Evolutionary conservation across 768 basidiomycete species (phyloP), one percentile per base, ranked within the genome.

Genomic region (Solioccasus polychromus): DNA sequence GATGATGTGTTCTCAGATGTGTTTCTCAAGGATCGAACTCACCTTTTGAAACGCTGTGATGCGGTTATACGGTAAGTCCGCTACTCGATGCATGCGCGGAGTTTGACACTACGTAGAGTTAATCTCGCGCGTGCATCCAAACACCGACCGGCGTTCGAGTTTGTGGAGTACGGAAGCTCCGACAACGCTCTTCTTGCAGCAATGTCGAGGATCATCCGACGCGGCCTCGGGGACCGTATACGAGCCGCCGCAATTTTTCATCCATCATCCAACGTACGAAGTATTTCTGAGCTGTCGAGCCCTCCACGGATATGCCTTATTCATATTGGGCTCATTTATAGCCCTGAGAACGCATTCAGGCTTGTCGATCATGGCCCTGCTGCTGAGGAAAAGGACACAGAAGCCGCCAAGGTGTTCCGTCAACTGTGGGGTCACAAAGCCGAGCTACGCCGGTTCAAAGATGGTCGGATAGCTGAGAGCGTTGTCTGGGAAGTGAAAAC

Each of bases 401-500:
- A 70, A 9, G 72, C 66, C 5, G 71, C 76, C 0, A 67, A 76
- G 35, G 73, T 71, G 3, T 99, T 96, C 74, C 80, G 85, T 19
- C 76, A 80, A 5, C 71, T 98, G 53, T 99, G 96, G 96, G 95
- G 94, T 0, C 71, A 79, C 30, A 95, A 92, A 64, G 84, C 93
- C 0, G 95, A 98, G 60, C 71, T 97, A 15, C 78, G 96, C 6
- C 79, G 94, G 30, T 99, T 99, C 74, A 94, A 97, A 65, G 94
- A 99, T 57, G 95, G 95, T 2, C 78, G 85, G 15, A 97, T 98
- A 50, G 60, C 78, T 5, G 92, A 97, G 65, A 91, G 88, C 54
- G 92, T 97, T n/a, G 93, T 98, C 3, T 99, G 96, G 96, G 87
- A 96, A 17, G 80, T 91, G 8, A 77, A 79, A 49, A 85, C 80